A percentile compares a stretch with the other conserved stretches of the same genome.
These are phyloP conservation scores for Salix udensis DNA, from an alignment of 345 rosid genomes.

Conservation along the genomic window DNA sequence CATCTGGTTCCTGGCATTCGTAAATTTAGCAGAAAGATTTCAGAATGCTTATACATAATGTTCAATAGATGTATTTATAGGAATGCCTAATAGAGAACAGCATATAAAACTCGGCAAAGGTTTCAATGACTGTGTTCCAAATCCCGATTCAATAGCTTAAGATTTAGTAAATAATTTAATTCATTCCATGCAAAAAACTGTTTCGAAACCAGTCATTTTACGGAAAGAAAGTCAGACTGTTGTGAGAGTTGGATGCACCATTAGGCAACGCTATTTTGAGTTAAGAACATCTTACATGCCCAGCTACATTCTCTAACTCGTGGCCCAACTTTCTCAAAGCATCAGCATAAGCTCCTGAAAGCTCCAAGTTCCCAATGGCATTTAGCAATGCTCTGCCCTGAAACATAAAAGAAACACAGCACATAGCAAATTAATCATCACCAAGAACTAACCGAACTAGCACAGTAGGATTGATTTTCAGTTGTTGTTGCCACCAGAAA, in stretches of 20 bases:
- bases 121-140: too few species aligned
- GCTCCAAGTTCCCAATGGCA: constrained; percentile 57
- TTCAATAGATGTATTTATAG: too few species aligned
- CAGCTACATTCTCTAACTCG: constrained; percentile 44
- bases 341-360: constrained; percentile 51
- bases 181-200: too few species aligned
- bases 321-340: constrained; percentile 47
- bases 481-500: background rate
- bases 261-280: background rate
- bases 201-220: too few species aligned
- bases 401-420: background rate
- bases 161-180: too few species aligned
- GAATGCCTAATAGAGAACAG: background rate
- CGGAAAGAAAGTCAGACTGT: too few species aligned
- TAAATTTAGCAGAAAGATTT: background rate
- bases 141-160: too few species aligned
- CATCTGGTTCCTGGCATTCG: constrained; percentile 43
- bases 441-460: background rate
- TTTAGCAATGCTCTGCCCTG: constrained; percentile 64
- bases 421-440: background rate
- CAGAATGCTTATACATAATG: background rate
- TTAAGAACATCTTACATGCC: constrained; percentile 26
- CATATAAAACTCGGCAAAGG: too few species aligned
- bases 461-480: background rate
- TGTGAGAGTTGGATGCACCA: too few species aligned